These are phyloP conservation scores for Aspergillus olivimuriae DNA, from an alignment of 495 filamentous ascomycete species.

Conservation along the genomic window DNA sequence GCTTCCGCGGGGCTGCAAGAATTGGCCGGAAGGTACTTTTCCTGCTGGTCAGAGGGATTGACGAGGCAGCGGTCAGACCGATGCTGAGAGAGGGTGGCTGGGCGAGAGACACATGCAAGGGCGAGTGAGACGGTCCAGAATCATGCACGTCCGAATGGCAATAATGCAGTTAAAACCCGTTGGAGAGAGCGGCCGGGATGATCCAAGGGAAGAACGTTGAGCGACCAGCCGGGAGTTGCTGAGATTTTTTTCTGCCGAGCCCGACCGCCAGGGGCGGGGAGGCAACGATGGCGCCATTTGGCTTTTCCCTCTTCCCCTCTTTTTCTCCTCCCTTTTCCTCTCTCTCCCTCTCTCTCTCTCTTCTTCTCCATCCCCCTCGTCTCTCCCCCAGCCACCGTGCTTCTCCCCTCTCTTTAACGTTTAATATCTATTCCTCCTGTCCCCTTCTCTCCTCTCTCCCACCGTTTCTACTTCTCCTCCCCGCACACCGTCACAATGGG, in stretches of 20 bases:
- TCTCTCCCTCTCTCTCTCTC: conserved; percentile 1
- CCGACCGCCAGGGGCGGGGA: conserved; percentile 21
- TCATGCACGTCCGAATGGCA: no score
- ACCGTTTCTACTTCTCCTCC: conserved; percentile 14
- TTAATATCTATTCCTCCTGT: conserved; percentile 11
- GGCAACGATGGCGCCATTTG: conserved; percentile 25
- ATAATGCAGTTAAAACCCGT: no score
- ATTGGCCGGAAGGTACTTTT: no score
- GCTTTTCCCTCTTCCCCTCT: conserved; percentile 13
- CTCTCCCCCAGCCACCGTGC: conserved; percentile 8
- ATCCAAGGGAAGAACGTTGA: neutral
- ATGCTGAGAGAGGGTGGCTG: neutral
- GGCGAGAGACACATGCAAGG: neutral
- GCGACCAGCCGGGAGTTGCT: neutral
- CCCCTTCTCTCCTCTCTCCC: conserved; percentile 11
- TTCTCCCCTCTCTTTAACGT: conserved; percentile 12
- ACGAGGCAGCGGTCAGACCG: neutral
- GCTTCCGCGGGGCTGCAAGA: no score
- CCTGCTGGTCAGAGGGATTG: no score
- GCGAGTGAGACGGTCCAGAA: no score
- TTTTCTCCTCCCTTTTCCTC: conserved; percentile 5
- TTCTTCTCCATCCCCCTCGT: conserved; percentile 9
- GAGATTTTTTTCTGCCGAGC: conserved; percentile 10
- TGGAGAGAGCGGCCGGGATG: neutral
- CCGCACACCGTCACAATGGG: conserved; percentile 61